A percentile compares a stretch with the other conserved stretches of the same genome.
Conservation (phyloP, 345 rosid genomes). For the Rhodamnia rubescens region DNA sequence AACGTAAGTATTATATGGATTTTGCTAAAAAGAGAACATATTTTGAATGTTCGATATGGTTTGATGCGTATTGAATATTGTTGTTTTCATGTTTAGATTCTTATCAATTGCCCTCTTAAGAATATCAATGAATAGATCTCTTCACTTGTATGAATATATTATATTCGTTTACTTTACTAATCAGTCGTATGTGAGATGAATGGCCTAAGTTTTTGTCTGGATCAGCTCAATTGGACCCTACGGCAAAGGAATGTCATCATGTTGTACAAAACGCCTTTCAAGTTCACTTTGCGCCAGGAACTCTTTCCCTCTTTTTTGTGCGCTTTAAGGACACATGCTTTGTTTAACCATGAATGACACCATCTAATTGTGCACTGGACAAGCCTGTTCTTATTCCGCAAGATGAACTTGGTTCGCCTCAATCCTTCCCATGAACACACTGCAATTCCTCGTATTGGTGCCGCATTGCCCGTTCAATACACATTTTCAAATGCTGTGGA, state of each 20-base stretch:
- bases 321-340: background rate
- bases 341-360: background rate
- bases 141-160: too few relatives aligned
- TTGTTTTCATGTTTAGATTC: background rate
- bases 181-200: background rate
- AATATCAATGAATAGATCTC: too few relatives aligned
- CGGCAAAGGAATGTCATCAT: background rate
- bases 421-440: background rate
- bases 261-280: background rate
- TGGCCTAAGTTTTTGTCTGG: background rate
- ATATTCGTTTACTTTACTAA: too few relatives aligned
- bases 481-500: background rate
- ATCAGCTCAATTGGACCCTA: background rate
- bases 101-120: background rate
- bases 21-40: background rate
- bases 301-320: background rate
- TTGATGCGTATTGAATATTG: background rate
- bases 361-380: background rate
- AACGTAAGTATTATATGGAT: background rate
- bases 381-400: background rate
- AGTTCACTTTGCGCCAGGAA: background rate
- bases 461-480: rapidly evolving
- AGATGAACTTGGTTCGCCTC: background rate
- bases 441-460: background rate
- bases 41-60: background rate